phyloP scores from a whole-genome alignment of 345 rosid species.

The Salix suchowensis region DNA sequence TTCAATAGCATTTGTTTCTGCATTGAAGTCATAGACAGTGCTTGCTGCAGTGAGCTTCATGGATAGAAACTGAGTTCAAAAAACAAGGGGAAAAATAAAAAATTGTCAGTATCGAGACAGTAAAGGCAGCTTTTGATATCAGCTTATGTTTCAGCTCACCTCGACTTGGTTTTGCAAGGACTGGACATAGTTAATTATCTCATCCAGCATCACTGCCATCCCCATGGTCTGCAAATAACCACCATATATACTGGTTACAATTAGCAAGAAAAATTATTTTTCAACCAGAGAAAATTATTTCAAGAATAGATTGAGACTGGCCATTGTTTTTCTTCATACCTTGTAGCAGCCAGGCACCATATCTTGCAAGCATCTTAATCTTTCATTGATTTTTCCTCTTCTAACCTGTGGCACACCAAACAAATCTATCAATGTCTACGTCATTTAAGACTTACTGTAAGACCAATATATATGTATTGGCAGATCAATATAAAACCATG shows the following conservation, averaged over 20 bases:
- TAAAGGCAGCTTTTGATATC: not conserved
- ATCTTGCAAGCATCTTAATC: slow-evolving; percentile 55
- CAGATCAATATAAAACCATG: not conserved
- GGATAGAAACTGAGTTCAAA: slow-evolving; percentile 62
- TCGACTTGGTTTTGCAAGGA: slow-evolving; percentile 81
- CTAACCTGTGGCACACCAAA: slow-evolving; percentile 33
- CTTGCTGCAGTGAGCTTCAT: slow-evolving; percentile 50
- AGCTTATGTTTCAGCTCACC: slow-evolving; percentile 32
- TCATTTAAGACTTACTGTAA: not conserved
- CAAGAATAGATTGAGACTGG: not conserved
- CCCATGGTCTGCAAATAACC: slow-evolving; percentile 52
- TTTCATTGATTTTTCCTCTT: slow-evolving; percentile 67
- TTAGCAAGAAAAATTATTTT: not conserved
- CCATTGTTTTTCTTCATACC: slow-evolving; percentile 23
- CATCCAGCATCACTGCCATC: slow-evolving; percentile 71
- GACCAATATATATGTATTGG: too few species aligned
- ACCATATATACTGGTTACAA: not conserved
- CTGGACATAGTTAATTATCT: slow-evolving; percentile 64
- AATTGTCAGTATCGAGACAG: not conserved
- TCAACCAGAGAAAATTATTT: not conserved
- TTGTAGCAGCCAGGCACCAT: slow-evolving; percentile 74
- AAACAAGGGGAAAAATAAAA: not conserved
- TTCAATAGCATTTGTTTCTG: slow-evolving; percentile 21
- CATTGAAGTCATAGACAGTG: slow-evolving; percentile 26
- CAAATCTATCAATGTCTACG: not conserved